A percentile compares a stretch with the other conserved stretches of the same genome.
phyloP scores from a whole-genome alignment of 2,329 filamentous ascomycete species.

The Cladosporium colombiae region DNA sequence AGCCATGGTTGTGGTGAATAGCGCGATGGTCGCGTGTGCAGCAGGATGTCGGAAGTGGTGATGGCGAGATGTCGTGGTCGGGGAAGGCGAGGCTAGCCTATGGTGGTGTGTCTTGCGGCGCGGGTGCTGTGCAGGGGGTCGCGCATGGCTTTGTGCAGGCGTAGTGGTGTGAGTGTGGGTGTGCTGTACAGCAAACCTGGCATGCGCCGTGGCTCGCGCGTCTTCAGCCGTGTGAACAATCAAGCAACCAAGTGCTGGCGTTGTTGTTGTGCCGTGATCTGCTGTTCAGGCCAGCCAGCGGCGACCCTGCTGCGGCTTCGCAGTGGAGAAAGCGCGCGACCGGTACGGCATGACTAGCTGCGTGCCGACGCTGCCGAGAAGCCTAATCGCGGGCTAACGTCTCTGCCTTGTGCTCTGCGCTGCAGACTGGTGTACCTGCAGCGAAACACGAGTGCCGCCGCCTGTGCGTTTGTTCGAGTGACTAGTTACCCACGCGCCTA shows the following conservation, averaged over 20 bases:
- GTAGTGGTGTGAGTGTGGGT: background rate
- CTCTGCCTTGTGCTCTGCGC: background rate
- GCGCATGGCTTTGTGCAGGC: slow-evolving; percentile 13
- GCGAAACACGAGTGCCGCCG: background rate
- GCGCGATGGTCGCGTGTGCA: background rate
- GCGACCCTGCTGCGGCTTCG: slow-evolving; percentile 7
- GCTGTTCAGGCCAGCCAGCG: slow-evolving; percentile 2
- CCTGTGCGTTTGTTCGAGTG: too few relatives aligned
- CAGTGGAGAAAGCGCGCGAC: background rate
- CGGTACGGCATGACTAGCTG: background rate
- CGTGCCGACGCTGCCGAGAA: background rate
- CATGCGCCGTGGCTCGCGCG: background rate
- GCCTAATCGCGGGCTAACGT: background rate
- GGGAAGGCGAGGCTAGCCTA: slow-evolving; percentile 9
- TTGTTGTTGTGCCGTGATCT: background rate
- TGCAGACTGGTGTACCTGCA: background rate
- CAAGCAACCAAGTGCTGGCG: too few relatives aligned
- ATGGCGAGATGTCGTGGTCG: slow-evolving; percentile 28
- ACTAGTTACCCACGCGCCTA: background rate
- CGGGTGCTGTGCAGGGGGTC: slow-evolving; percentile 11
- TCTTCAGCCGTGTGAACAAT: too few relatives aligned
- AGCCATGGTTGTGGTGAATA: slow-evolving; percentile 28
- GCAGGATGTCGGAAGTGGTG: background rate
- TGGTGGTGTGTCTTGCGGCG: slow-evolving; percentile 11
- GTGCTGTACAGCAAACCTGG: background rate